Evolutionary conservation across 129 eudicot genomes (phyloP).

Genomic region (Flaveria brownii): DNA sequence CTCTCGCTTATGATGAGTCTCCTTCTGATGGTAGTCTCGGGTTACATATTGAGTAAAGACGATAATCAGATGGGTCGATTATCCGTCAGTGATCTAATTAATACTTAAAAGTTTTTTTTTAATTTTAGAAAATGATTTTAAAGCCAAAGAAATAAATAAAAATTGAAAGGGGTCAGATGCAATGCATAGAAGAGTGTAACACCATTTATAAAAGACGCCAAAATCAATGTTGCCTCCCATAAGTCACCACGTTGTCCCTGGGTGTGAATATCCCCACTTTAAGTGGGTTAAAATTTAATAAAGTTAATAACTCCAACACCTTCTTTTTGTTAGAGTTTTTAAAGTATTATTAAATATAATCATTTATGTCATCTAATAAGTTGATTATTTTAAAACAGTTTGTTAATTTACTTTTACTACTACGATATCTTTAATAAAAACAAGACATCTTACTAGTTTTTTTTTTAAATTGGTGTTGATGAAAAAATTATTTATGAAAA

Average conservation of each 20-base stretch:
- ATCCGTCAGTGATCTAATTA: no score
- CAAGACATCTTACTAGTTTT: no score
- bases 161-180: background rate
- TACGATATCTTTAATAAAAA: no score
- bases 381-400: no score
- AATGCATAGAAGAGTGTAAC: slow-evolving; percentile 36
- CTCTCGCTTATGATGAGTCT: no score
- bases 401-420: no score
- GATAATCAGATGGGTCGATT: no score
- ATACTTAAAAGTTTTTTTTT: background rate
- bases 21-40: no score
- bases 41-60: no score
- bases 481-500: no score
- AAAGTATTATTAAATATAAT: background rate
- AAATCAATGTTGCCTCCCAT: slow-evolving; percentile 37
- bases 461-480: no score
- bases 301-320: background rate
- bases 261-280: slow-evolving; percentile 34
- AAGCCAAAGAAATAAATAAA: background rate
- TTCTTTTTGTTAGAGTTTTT: background rate
- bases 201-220: slow-evolving; percentile 34
- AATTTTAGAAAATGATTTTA: background rate
- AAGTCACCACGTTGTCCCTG: slow-evolving; percentile 34
- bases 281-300: slow-evolving; percentile 16
- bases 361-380: background rate